These are phyloP conservation scores for Cunninghamia lanceolata DNA, from an alignment of 75 land plant species.

Conservation along the genomic window DNA sequence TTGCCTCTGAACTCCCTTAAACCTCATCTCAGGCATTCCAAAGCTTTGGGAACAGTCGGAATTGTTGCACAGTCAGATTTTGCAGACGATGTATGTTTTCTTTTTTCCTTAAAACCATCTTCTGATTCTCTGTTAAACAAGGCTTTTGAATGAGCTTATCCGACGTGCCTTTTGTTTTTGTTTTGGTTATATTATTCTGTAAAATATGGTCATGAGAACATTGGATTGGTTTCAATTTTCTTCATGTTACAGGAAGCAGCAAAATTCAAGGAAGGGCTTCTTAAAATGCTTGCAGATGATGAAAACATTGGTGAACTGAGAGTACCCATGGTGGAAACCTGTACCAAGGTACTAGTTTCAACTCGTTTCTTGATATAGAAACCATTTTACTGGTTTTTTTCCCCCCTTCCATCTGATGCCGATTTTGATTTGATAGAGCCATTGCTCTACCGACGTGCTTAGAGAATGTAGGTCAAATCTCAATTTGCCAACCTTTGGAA, in stretches of 20 bases:
- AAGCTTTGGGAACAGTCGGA: neutral
- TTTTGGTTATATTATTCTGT: neutral
- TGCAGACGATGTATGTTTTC: neutral
- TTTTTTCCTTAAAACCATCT: neutral
- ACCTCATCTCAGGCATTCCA: neutral
- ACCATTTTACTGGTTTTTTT: neutral
- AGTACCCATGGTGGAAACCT: slow-evolving; percentile 4
- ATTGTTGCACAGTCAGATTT: slow-evolving; percentile 5
- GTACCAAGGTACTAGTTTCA: neutral
- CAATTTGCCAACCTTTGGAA: neutral
- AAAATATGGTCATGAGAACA: neutral
- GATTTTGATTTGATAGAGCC: neutral
- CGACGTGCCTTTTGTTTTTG: neutral
- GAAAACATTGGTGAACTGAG: slow-evolving; percentile 5
- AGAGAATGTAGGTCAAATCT: neutral
- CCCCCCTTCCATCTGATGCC: neutral
- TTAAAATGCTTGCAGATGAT: neutral
- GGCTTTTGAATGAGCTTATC: no score
- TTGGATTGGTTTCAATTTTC: neutral
- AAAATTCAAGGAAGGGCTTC: neutral
- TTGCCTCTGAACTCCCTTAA: neutral
- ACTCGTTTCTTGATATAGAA: neutral
- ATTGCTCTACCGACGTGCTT: neutral
- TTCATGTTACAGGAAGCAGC: neutral
- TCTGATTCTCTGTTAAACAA: neutral